Conservation (phyloP, 257 asterid species). For the Gentiana dahurica region DNA sequence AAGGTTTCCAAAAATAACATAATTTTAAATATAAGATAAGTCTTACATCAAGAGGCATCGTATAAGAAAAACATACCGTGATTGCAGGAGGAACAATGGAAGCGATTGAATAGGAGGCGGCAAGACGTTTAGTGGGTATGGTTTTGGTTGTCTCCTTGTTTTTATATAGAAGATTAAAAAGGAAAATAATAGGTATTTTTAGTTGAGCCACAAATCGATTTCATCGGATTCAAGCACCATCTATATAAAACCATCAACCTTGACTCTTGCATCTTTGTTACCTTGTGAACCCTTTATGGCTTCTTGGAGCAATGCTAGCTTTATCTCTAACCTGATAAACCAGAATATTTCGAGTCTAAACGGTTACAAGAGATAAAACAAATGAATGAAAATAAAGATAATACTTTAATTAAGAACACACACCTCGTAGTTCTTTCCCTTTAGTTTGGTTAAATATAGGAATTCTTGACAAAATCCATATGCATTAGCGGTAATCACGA, state of each 20-base stretch:
- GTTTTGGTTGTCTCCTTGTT: too few species aligned
- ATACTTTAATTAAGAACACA: constrained; percentile 10
- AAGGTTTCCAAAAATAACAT: too few species aligned
- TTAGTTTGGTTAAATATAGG: constrained; percentile 63
- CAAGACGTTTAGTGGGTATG: too few species aligned
- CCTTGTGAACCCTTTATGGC: constrained; percentile 74
- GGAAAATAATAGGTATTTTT: too few species aligned
- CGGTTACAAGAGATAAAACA: too few species aligned
- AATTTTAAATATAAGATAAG: too few species aligned
- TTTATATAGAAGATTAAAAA: too few species aligned
- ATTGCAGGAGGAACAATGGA: too few species aligned
- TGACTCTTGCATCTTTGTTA: constrained; percentile 69
- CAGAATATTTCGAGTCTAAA: too few species aligned
- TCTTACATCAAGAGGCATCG: too few species aligned
- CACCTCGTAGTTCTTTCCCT: constrained; percentile 88
- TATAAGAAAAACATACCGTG: too few species aligned
- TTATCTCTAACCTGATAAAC: constrained; percentile 81
- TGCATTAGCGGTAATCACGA: constrained; percentile 91
- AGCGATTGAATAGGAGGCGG: too few species aligned
- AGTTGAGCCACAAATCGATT: constrained; percentile 42
- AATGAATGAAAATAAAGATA: not conserved
- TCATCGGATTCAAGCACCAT: constrained; percentile 99
- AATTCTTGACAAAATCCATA: constrained; percentile 97
- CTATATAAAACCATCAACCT: constrained; percentile 79
- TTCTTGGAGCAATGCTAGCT: constrained; percentile 49